Conservation (phyloP, 169 alveolate genomes). For the Eimeria brunetti region DNA sequence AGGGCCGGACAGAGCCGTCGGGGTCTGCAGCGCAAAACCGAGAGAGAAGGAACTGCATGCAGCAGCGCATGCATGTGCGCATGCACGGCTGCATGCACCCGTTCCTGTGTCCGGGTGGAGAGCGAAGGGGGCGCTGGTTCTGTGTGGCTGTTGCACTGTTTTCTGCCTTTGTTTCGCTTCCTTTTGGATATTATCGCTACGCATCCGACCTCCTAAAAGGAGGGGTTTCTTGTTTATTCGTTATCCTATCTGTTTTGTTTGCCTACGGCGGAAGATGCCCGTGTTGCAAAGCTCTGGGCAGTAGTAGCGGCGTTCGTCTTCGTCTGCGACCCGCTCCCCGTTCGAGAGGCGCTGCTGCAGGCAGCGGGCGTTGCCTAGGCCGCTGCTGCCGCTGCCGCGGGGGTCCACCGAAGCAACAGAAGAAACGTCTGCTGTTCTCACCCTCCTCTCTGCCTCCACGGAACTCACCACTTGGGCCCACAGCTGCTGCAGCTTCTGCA, state of each 20-base stretch:
- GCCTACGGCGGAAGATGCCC: constrained; percentile 78
- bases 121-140: not conserved
- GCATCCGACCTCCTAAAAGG: too few species aligned
- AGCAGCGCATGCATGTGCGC: not conserved
- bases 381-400: constrained; percentile 30
- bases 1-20: constrained; percentile 75
- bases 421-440: constrained; percentile 68
- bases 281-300: constrained; percentile 77
- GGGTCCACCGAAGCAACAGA: constrained; percentile 32
- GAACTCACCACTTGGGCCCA: constrained; percentile 68
- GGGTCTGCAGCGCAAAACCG: constrained; percentile 68
- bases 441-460: constrained; percentile 79
- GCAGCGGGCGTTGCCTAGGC: not conserved
- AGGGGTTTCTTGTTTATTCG: too few species aligned
- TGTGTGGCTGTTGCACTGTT: too few species aligned
- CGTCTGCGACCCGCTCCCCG: constrained; percentile 62
- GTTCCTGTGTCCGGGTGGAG: not conserved
- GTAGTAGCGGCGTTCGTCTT: constrained; percentile 72
- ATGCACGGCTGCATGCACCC: not conserved
- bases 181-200: too few species aligned
- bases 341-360: constrained; percentile 69
- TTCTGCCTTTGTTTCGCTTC: too few species aligned
- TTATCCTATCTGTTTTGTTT: too few species aligned
- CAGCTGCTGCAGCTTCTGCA: constrained; percentile 76
- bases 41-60: not conserved